phyloP scores from a whole-genome alignment of 148 eudicot species.

The Amaranthus palmeri region DNA sequence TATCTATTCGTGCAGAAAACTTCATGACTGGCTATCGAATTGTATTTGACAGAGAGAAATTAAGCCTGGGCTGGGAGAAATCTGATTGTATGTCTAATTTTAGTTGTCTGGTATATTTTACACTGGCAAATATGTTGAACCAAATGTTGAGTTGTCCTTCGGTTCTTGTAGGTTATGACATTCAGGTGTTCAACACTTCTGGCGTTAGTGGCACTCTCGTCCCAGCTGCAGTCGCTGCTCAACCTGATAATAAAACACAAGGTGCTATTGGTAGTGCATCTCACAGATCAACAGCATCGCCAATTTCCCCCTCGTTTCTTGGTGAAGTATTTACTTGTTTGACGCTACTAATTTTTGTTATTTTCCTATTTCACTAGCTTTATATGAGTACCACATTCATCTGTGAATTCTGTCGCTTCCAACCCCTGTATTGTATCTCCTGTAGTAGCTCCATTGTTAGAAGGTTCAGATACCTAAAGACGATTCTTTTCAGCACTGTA shows the following conservation, averaged over 20 bases:
- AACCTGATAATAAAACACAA: slow-evolving; percentile 26
- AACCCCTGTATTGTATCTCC: slow-evolving; percentile 3
- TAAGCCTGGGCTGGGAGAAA: slow-evolving; percentile 76
- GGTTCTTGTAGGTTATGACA: slow-evolving; percentile 46
- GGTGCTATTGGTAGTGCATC: slow-evolving; percentile 5
- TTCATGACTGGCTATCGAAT: slow-evolving; percentile 86
- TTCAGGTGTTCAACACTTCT: slow-evolving; percentile 29
- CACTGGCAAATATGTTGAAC: not conserved
- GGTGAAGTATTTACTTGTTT: slow-evolving; percentile 16
- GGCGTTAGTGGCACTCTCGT: slow-evolving; percentile 29
- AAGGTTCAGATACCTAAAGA: slow-evolving; percentile 2
- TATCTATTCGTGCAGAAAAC: slow-evolving; percentile 51
- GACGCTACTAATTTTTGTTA: not conserved
- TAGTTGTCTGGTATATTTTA: not conserved
- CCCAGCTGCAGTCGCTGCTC: slow-evolving; percentile 46
- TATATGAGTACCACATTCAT: not conserved
- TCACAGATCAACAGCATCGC: slow-evolving; percentile 28
- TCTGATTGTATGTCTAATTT: slow-evolving; percentile 49
- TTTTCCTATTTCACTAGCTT: not conserved
- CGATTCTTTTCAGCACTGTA: not conserved
- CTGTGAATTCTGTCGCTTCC: slow-evolving; percentile 2
- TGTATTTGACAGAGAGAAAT: slow-evolving; percentile 78
- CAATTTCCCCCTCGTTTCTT: slow-evolving; percentile 12
- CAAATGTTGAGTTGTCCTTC: not conserved
- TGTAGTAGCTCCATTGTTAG: slow-evolving; percentile 12